Base-by-base conservation (phyloP, 805 yeast species). In the Cephaloascus albidus region DNA sequence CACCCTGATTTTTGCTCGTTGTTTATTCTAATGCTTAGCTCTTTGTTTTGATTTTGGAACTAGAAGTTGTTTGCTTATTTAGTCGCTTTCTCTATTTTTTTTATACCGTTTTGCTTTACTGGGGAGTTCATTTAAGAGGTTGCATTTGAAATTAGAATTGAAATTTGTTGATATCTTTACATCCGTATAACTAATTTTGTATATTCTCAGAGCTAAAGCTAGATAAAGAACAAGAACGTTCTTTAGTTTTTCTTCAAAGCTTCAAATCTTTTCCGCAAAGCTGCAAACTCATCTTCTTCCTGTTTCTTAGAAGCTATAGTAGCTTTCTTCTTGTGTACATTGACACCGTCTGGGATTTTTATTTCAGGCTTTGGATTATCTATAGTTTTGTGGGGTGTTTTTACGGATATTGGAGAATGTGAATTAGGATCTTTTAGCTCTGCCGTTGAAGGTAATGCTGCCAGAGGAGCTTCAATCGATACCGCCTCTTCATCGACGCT, bases 251-350 rank as follows among this genome's bases (percentile, higher is more conserved):
- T 23, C 12, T 23, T 23, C 28, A 88, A 62, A 2, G 89, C 89
- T n/a, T 81, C 90, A 58, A 85, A 84, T 39, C 95, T 63, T 41
- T 77, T 81, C 51, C 74, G 73, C 39, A 85, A 58, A 4, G 74
- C 81, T 48, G 81, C 89, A 37, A 83, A 59, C 40, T 81, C 87
- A 38, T 67, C 61, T 23, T 57, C 63, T 27, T 53, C 57, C 27
- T 45, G 41, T 19, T 48, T 47, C 30, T 55, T 53, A 26, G 31
- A 16, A 15, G 15, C 14, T n/a, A n/a, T n/a, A 14, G 10, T 12
- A 10, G n/a, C 19, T 33, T 38, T 54, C 45, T 49, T 51, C 38
- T 48, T 55, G 4, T 40, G 36, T 1, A 66, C 64, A 33, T 58
- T 54, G 1, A 69, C 57, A 6, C 64, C 70, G 37, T 60, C 57